A percentile compares a stretch with the other conserved stretches of the same genome.
phyloP scores from a whole-genome alignment of 345 rosid genomes.

The Gynandropsis gynandra region DNA sequence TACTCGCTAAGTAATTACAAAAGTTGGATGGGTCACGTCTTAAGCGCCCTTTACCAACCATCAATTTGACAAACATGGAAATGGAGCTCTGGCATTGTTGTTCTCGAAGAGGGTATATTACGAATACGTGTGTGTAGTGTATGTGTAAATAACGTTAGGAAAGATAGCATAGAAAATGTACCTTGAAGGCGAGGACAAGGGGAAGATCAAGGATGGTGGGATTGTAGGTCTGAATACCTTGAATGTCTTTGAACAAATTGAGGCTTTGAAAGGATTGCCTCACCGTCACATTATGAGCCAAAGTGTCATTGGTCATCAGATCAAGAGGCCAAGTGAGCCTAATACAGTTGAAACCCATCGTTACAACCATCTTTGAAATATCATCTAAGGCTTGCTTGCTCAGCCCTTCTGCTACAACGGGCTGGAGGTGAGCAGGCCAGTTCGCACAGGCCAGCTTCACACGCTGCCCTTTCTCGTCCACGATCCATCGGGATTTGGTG shows the following conservation, averaged over 20 bases:
- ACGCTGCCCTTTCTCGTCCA: constrained; percentile 40
- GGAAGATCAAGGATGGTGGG: constrained; percentile 63
- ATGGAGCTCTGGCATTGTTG: too few species aligned
- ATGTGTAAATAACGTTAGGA: too few species aligned
- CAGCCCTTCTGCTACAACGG: constrained; percentile 65
- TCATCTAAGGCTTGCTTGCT: constrained; percentile 51
- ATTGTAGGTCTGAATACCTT: constrained; percentile 59
- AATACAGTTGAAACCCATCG: constrained; percentile 60
- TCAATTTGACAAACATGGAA: too few species aligned
- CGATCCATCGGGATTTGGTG: constrained; percentile 50
- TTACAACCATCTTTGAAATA: constrained; percentile 29
- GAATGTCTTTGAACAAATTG: constrained; percentile 45
- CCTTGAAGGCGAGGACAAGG: constrained; percentile 62
- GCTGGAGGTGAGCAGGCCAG: constrained; percentile 60
- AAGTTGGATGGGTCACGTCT: too few species aligned
- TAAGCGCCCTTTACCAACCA: too few species aligned
- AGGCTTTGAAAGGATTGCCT: constrained; percentile 50
- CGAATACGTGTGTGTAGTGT: too few species aligned
- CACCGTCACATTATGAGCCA: constrained; percentile 40
- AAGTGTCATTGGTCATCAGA: constrained; percentile 46
- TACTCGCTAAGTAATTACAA: too few species aligned
- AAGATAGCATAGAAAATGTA: too few species aligned
- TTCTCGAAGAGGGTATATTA: too few species aligned
- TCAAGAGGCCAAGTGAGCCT: constrained; percentile 62
- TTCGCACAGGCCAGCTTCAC: constrained; percentile 67